These are phyloP conservation scores for Fraxinus sp. DNA, from an alignment of 305 asterid species.

Conservation along the genomic window DNA sequence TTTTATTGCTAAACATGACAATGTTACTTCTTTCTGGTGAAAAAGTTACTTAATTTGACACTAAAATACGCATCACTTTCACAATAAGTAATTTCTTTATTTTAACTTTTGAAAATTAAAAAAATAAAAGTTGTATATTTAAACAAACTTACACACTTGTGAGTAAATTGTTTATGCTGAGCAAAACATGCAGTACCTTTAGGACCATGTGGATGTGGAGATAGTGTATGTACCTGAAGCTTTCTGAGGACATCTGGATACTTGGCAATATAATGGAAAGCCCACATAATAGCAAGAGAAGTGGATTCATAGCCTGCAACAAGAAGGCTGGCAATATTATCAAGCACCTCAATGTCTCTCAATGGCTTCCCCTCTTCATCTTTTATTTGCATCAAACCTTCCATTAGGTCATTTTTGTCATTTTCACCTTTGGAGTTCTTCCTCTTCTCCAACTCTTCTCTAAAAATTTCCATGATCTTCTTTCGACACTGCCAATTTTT, in stretches of 20 bases:
- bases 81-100: background rate
- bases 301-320: slow-evolving; percentile 51
- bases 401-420: slow-evolving; percentile 44
- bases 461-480: slow-evolving; percentile 38
- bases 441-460: slow-evolving; percentile 46
- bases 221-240: slow-evolving; percentile 38
- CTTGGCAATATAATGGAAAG: slow-evolving; percentile 49
- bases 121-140: no score
- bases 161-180: background rate
- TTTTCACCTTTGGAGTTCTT: slow-evolving; percentile 20
- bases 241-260: slow-evolving; percentile 41
- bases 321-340: slow-evolving; percentile 45
- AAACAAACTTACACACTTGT: no score
- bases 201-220: background rate
- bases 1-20: background rate
- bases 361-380: slow-evolving; percentile 50
- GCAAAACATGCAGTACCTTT: no score
- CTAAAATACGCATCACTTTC: background rate
- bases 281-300: slow-evolving; percentile 53
- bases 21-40: background rate
- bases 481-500: slow-evolving; percentile 40
- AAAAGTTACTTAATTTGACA: background rate
- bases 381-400: slow-evolving; percentile 44
- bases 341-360: slow-evolving; percentile 50
- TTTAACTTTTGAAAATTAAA: no score